Base-by-base conservation (phyloP, 2,329 filamentous ascomycete species). In the Venturia effusa region DNA sequence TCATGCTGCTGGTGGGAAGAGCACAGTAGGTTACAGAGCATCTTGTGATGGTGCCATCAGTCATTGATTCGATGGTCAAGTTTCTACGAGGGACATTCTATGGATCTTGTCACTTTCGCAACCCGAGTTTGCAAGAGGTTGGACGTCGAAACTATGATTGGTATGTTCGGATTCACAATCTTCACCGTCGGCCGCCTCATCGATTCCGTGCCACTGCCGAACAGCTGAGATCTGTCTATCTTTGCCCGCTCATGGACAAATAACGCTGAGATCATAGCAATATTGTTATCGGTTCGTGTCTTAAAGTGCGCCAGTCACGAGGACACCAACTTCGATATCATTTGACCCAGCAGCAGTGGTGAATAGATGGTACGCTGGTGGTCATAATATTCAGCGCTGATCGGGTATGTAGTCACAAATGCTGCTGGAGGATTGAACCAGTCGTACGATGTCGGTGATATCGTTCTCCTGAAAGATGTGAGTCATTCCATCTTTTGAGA, bases 11-110 rank as follows among this genome's bases (percentile, higher is more conserved):
- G 74, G 83, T 87, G 66, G 85, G 85, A 67, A 79, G 85, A 70
- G 82, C 82, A 68, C 85, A 88, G 84, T 87, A 67, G 79, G 83
- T 79, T 63, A 27, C 7, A 27, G 3, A n/a, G 24, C 1, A 3
- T 17, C 24, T 61, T 62, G 64, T 65, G n/a, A 34, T 32, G 15
- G 15, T 19, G 30, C n/a, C 1, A 34, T 32, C 15, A 57, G 15
- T 68, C 61, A 45, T 7, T 45, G 15, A 62, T 59, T 62, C 66
- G 64, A 48, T 22, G 17, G 39, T 27, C 48, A 34, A 87, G 85
- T 73, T 88, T 85, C 74, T 88, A 88, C 70, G 86, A 88, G 74
- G 86, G 86, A 40, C 82, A 88, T 70, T 79, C 80, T 1, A 85
- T 88, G 75, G 79, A 85, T 63, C 76, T 80, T 59, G 80, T 85